A percentile compares a stretch with the other conserved stretches of the same genome.
Evolutionary conservation across 2,329 filamentous ascomycete genomes (phyloP).

Genomic region (Fusarium citri): DNA sequence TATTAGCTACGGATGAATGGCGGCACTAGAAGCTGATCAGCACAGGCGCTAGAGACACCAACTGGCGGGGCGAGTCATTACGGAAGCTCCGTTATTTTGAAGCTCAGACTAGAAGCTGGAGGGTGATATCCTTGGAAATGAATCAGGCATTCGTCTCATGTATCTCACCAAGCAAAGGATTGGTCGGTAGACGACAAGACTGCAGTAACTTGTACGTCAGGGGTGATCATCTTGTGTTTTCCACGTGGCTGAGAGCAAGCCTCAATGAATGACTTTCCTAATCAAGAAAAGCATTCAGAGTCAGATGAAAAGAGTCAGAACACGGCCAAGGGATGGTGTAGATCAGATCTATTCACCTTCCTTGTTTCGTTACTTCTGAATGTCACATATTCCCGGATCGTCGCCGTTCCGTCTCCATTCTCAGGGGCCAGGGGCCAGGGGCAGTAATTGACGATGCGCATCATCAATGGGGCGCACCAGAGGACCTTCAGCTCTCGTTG

Average conservation of each 20-base stretch:
- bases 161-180: background rate
- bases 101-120: background rate
- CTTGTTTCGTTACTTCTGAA: background rate
- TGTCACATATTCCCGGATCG: background rate
- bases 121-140: background rate
- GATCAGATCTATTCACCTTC: background rate
- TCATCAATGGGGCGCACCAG: background rate
- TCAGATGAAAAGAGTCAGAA: background rate
- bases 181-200: background rate
- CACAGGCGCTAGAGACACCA: background rate
- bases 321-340: background rate
- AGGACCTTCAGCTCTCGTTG: background rate
- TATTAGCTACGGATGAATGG: background rate
- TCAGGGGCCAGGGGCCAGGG: background rate
- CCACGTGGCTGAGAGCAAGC: background rate
- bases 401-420: background rate
- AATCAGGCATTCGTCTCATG: background rate
- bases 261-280: background rate
- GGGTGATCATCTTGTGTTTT: background rate
- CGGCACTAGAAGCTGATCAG: conserved; percentile 3
- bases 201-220: background rate
- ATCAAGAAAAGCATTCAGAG: background rate
- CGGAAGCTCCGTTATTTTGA: background rate
- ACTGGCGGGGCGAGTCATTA: background rate
- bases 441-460: background rate